Conservation (phyloP, 2,329 filamentous ascomycete genomes). For the Aschersonia sp. region DNA sequence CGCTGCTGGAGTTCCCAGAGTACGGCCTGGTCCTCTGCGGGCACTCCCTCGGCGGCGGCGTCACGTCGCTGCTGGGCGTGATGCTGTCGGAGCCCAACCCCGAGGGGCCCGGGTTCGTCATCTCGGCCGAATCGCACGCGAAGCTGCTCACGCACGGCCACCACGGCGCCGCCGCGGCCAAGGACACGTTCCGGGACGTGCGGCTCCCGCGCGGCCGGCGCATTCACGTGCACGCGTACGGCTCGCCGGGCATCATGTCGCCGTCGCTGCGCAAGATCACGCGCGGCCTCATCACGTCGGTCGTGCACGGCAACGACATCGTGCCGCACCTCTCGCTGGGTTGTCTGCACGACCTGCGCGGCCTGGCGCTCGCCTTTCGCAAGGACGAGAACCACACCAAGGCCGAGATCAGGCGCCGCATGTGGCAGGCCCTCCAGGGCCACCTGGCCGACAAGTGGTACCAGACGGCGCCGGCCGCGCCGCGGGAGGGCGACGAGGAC, state of each 20-base stretch:
- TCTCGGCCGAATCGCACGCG: slow-evolving; percentile 33
- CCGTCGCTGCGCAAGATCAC: slow-evolving; percentile 55
- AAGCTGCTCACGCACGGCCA: slow-evolving; percentile 21
- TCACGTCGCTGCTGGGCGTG: slow-evolving; percentile 55
- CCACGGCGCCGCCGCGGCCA: slow-evolving; percentile 6
- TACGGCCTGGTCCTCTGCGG: slow-evolving; percentile 58
- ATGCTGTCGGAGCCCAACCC: slow-evolving; percentile 52
- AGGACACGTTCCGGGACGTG: slow-evolving; percentile 18
- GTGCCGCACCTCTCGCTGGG: slow-evolving; percentile 63
- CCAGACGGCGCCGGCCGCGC: slow-evolving; percentile 11
- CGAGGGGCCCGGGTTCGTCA: slow-evolving; percentile 45
- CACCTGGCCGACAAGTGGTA: slow-evolving; percentile 49
- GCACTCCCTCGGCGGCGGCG: slow-evolving; percentile 55
- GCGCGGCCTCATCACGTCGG: slow-evolving; percentile 58
- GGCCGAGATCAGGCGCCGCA: slow-evolving; percentile 47
- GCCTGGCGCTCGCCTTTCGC: slow-evolving; percentile 58
- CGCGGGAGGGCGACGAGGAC: slow-evolving; percentile 42
- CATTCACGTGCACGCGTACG: slow-evolving; percentile 70
- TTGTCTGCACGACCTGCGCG: slow-evolving; percentile 60
- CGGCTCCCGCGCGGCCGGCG: slow-evolving; percentile 52
- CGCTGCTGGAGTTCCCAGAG: slow-evolving; percentile 49
- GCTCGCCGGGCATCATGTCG: slow-evolving; percentile 59
- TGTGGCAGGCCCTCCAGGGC: slow-evolving; percentile 51
- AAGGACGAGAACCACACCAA: slow-evolving; percentile 54
- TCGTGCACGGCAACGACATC: slow-evolving; percentile 59